These are phyloP conservation scores for Coemansia sp. DNA, from an alignment of 192 early-diverging fungal species.

Conservation along the genomic window DNA sequence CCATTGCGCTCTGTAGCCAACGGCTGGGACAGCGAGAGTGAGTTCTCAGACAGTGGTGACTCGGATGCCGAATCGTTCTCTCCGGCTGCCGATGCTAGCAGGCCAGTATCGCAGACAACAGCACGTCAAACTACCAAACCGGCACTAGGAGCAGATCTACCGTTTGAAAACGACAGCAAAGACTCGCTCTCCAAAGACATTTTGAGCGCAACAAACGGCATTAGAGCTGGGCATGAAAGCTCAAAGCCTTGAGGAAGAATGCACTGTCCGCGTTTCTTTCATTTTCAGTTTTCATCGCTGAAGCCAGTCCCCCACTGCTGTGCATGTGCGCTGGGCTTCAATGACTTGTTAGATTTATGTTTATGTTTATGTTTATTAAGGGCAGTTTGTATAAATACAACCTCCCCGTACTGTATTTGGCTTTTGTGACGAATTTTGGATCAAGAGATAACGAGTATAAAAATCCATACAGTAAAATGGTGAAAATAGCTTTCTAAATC, in stretches of 20 bases:
- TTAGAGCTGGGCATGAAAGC: neutral
- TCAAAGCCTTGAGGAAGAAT: conserved; percentile 1
- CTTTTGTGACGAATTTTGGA: no score
- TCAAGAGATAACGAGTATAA: no score
- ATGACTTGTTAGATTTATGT: neutral
- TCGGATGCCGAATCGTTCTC: conserved; percentile 5
- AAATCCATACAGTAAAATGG: no score
- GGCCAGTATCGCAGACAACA: neutral
- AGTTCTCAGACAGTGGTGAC: conserved; percentile 5
- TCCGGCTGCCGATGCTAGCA: neutral
- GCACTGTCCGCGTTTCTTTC: neutral
- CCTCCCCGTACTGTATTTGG: no score
- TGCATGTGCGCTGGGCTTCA: neutral
- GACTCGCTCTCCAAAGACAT: conserved; percentile 29
- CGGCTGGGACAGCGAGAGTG: conserved; percentile 46
- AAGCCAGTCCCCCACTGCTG: neutral
- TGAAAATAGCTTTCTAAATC: no score
- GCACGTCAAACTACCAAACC: neutral
- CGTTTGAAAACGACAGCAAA: conserved; percentile 8
- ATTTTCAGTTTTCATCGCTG: neutral
- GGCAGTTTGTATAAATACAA: no score
- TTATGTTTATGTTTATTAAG: neutral
- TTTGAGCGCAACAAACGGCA: conserved; percentile 8
- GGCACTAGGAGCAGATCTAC: neutral
- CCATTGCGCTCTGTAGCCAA: conserved; percentile 22